phyloP scores from a whole-genome alignment of 2,329 filamentous ascomycete genomes.

The Aspergillus oerlinghausenensis region DNA sequence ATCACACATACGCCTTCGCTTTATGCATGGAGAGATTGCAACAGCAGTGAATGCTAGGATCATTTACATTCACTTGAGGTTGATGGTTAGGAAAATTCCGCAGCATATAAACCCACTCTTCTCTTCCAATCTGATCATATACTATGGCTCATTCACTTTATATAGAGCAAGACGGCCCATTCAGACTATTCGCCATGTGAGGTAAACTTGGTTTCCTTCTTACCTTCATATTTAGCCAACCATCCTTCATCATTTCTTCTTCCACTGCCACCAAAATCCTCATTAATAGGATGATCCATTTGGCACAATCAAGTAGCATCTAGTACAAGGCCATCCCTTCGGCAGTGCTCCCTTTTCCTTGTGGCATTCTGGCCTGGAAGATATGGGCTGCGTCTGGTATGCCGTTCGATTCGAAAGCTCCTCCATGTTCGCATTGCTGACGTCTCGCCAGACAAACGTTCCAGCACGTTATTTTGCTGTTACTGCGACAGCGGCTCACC shows the following conservation, averaged over 20 bases:
- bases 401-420: no score
- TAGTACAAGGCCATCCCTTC: no score
- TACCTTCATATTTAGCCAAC: not conserved
- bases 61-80: not conserved
- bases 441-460: no score
- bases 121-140: not conserved
- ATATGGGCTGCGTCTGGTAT: no score
- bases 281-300: not conserved
- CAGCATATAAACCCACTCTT: not conserved
- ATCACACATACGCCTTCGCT: not conserved
- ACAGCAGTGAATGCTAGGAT: not conserved
- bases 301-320: no score
- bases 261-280: not conserved
- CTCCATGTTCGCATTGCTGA: no score
- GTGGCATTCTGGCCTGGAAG: no score
- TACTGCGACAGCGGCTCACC: no score
- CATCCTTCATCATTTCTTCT: not conserved
- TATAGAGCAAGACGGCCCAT: not conserved
- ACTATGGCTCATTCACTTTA: not conserved
- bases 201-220: not conserved
- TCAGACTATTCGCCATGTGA: not conserved
- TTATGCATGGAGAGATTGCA: not conserved
- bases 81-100: not conserved
- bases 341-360: no score
- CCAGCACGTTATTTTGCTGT: no score